Evolutionary conservation across 208 protist species (phyloP).

Genomic region (Trypanosoma platydactyli): DNA sequence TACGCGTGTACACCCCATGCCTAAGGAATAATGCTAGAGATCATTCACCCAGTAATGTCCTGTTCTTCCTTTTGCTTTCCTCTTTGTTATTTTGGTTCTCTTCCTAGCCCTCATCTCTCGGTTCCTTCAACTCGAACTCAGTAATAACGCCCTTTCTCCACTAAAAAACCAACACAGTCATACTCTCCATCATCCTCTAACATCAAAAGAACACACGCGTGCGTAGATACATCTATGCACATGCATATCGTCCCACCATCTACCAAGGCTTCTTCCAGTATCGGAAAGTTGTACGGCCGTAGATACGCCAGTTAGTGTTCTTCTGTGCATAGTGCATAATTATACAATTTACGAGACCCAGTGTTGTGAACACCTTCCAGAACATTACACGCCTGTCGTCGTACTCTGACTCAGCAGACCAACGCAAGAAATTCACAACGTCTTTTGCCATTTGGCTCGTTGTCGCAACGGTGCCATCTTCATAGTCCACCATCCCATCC

Average conservation of each 20-base stretch:
- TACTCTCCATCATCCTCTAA: background rate
- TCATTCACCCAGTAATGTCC: background rate
- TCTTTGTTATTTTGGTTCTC: background rate
- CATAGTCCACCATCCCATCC: constrained; percentile 96
- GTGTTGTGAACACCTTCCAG: constrained; percentile 83
- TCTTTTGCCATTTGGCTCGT: constrained; percentile 98
- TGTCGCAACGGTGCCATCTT: constrained; percentile 97
- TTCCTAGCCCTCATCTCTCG: background rate
- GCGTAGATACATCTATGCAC: background rate
- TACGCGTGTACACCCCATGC: constrained; percentile 1
- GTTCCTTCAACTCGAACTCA: background rate
- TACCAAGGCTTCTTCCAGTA: constrained; percentile 92
- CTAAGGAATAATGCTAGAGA: background rate
- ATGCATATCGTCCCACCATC: background rate
- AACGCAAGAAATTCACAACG: constrained; percentile 93
- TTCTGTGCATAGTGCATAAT: constrained; percentile 86
- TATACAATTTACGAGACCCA: constrained; percentile 83
- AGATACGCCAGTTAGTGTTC: constrained; percentile 89
- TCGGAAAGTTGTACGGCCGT: constrained; percentile 86
- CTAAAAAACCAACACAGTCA: background rate
- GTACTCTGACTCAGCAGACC: constrained; percentile 88
- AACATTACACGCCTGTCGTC: constrained; percentile 85
- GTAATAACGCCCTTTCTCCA: background rate
- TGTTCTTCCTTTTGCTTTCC: background rate
- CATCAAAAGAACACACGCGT: background rate